Conservation (phyloP, 2,329 filamentous ascomycete genomes). For the Sporothrix phasma region DNA sequence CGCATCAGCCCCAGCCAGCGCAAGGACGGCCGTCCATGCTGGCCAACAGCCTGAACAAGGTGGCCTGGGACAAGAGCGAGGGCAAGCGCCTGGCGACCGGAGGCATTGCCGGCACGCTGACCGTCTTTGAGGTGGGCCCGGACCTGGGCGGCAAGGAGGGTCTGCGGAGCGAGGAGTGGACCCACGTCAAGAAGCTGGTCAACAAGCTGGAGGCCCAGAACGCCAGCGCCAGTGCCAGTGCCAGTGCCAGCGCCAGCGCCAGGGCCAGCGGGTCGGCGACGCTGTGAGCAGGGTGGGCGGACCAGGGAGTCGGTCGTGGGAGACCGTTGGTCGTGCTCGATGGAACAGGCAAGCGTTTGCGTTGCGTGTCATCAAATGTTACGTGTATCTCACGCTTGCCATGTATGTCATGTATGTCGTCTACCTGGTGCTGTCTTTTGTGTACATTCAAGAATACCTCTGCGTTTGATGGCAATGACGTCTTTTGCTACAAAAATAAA, state of each 20-base stretch:
- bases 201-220: slow-evolving; percentile 58
- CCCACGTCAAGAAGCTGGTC: slow-evolving; percentile 81
- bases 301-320: no score
- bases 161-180: slow-evolving; percentile 82
- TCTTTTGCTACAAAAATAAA: no score
- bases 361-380: no score
- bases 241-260: slow-evolving; percentile 28
- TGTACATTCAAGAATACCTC: no score
- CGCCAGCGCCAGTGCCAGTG: slow-evolving; percentile 29
- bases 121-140: slow-evolving; percentile 81
- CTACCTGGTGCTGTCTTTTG: no score
- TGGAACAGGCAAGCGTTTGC: slow-evolving; percentile 5
- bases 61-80: slow-evolving; percentile 87
- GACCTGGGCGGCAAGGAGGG: slow-evolving; percentile 77
- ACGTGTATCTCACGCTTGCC: no score
- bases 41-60: slow-evolving; percentile 82
- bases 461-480: no score
- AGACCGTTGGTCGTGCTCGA: neutral
- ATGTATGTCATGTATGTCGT: no score
- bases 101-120: slow-evolving; percentile 82
- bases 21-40: slow-evolving; percentile 57
- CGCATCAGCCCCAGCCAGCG: slow-evolving; percentile 62
- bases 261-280: neutral
- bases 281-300: no score
- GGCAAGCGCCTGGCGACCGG: slow-evolving; percentile 81